Base-by-base conservation (phyloP, 2,329 filamentous ascomycete genomes). In the Xylaria hypoxylon region DNA sequence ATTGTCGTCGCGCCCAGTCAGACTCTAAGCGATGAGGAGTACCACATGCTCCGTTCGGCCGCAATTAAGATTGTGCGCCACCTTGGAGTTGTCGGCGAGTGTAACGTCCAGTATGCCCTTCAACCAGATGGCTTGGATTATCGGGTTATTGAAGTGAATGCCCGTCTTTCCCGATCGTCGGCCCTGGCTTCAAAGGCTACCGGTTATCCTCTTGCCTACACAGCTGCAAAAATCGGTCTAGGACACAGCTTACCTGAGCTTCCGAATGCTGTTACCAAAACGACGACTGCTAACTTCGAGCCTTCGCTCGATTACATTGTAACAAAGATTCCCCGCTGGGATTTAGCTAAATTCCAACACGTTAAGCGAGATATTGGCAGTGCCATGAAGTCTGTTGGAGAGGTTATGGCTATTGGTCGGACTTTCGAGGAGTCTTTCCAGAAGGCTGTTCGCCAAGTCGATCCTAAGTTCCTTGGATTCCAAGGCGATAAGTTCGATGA, bases 381-480 rank as follows among this genome's bases (percentile, higher is more conserved):
- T 77, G 92, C 95, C 68, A 99, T 99, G 96, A 99, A 98, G 85
- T 97, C 94, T 26, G 94, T 99, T 64, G 96, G 96, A 78, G 96
- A 99, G 82, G 96, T 99, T 67, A 99, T 99, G 96, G 96, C 96
- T 71, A 98, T 99, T 76, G 96, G 96, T 72, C 90, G 96, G 80
- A 98, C 96, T 33, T 99, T 98, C 75, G 96, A 99, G 82, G 96
- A 99, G 83, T 97, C 94, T 17, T 97, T 99, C 85, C 96, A 99
- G 81, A 99, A 99, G 85, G 96, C 96, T 69, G 97, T 97, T 77
- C 93, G 96, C 67, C 93, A 97, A 83, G 95, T 99, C 71, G 96
- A 99, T 78, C 95, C 96, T 72, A 89, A 87, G 75, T 98, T 92
- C 79, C 82, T 95, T 70, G 96, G 96, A 72, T 96, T 98, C 85